Conservation (phyloP, 1,139 yeast species). For the Geotrichum histeridarum region DNA sequence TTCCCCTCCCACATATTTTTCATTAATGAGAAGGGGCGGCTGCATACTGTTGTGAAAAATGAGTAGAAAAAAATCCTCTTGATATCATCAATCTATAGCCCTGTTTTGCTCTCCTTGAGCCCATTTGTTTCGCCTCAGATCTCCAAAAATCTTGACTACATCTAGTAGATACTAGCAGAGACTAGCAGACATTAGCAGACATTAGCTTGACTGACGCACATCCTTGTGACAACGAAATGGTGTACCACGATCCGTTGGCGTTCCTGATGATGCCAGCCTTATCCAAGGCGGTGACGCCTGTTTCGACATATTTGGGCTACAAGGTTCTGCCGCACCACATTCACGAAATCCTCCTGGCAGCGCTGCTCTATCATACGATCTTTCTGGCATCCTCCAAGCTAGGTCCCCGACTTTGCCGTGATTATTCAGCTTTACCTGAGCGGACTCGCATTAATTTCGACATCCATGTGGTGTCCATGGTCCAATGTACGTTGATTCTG, state of each 20-base stretch:
- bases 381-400: conserved; percentile 44
- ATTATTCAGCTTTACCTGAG: conserved; percentile 40
- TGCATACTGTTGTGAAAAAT: too few species aligned
- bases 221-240: not conserved
- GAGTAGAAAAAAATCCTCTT: too few species aligned
- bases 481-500: conserved; percentile 64
- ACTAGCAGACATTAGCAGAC: too few species aligned
- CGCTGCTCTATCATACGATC: conserved; percentile 44
- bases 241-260: conserved; percentile 17
- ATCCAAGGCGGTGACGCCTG: conserved; percentile 14
- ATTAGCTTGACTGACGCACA: too few species aligned
- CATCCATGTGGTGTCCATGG: conserved; percentile 81
- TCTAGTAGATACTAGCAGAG: not conserved
- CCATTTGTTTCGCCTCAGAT: not conserved
- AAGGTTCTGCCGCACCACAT: conserved; percentile 40
- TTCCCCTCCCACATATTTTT: not conserved
- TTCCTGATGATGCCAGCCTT: conserved; percentile 17
- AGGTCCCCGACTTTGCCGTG: conserved; percentile 43
- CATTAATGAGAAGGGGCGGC: too few species aligned
- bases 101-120: not conserved
- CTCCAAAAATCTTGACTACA: not conserved
- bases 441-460: conserved; percentile 66
- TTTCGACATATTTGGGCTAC: conserved; percentile 24
- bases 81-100: not conserved
- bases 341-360: conserved; percentile 49